Percentiles rank a stretch among this genome's conserved stretches.
Evolutionary conservation across 1,284 basidiomycete species (phyloP).

Genomic region (Sporisorium exsertum): DNA sequence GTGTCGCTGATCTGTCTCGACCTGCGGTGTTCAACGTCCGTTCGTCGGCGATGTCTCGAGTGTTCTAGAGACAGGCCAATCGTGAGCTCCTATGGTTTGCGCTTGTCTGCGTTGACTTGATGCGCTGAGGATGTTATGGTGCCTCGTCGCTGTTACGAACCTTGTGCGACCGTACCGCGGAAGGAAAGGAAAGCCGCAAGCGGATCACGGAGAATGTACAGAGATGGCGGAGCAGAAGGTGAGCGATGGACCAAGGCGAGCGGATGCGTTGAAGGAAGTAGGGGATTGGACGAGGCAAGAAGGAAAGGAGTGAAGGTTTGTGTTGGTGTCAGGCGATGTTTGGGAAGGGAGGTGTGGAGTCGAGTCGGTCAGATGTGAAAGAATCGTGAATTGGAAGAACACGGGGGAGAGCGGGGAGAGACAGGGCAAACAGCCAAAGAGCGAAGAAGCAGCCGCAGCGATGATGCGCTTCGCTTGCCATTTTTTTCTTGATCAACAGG

Average conservation of each 20-base stretch:
- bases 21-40: background rate
- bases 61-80: background rate
- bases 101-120: background rate
- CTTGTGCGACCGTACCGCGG: background rate
- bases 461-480: background rate
- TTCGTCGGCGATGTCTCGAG: background rate
- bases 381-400: constrained; percentile 6
- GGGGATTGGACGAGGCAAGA: background rate
- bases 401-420: constrained; percentile 2
- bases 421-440: background rate
- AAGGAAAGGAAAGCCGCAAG: background rate
- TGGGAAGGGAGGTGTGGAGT: background rate
- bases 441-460: background rate
- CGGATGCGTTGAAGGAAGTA: constrained; percentile 2
- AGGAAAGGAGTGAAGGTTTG: background rate
- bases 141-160: background rate
- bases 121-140: background rate
- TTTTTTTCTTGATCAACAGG: background rate
- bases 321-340: constrained; percentile 5
- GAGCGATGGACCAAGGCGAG: background rate
- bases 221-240: background rate
- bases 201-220: background rate
- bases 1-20: background rate
- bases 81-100: too few species aligned
- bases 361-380: background rate